Conservation (phyloP, 768 basidiomycete genomes). For the Phlebiopsis flavidoalba region DNA sequence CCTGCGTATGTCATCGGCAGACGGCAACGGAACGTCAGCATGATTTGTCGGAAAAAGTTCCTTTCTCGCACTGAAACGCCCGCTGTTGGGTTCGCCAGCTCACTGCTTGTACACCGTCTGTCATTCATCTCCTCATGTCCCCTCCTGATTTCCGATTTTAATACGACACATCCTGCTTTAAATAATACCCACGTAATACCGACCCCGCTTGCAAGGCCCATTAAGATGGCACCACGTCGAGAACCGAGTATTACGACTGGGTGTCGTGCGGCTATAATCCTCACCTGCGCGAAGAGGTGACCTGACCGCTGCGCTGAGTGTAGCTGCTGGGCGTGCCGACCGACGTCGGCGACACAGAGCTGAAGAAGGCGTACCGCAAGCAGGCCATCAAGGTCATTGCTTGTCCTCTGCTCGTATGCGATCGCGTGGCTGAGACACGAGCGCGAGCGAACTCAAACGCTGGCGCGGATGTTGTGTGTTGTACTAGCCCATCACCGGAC, state of each 20-base stretch:
- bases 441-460: not conserved
- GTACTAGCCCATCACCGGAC: constrained; percentile 92
- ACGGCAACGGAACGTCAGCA: not conserved
- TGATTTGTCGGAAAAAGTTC: not conserved
- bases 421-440: too few species aligned
- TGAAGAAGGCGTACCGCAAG: constrained; percentile 95
- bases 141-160: not conserved
- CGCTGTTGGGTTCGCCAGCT: not conserved
- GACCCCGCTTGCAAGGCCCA: not conserved
- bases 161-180: not conserved
- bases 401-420: not conserved
- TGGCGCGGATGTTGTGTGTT: not conserved
- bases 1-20: not conserved
- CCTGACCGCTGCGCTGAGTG: not conserved
- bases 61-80: not conserved
- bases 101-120: not conserved
- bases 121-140: not conserved
- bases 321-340: constrained; percentile 62
- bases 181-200: not conserved
- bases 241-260: constrained; percentile 84
- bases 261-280: constrained; percentile 40
- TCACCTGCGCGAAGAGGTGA: constrained; percentile 1
- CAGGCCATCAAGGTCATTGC: constrained; percentile 81
- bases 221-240: constrained; percentile 79
- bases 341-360: constrained; percentile 70